phyloP scores from a whole-genome alignment of 768 basidiomycete genomes.

The Pholiota conissans region DNA sequence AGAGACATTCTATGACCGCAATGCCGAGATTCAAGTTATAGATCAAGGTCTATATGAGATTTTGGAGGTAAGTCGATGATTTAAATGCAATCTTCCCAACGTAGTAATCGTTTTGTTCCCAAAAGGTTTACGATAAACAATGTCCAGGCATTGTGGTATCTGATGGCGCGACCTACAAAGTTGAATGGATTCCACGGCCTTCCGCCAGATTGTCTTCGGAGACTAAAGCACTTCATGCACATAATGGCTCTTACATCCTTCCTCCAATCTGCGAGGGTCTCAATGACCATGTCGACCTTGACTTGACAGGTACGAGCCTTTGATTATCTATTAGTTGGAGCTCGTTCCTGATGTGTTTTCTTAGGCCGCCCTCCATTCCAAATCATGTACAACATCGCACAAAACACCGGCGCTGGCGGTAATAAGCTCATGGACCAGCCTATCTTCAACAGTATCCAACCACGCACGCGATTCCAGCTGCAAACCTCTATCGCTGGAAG shows the following conservation, averaged over 20 bases:
- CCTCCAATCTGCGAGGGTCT: conserved; percentile 81
- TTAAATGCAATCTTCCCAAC: not conserved
- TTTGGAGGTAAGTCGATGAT: conserved; percentile 46
- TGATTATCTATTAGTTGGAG: not conserved
- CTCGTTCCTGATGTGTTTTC: not conserved
- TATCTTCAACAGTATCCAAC: conserved; percentile 83
- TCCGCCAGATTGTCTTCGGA: conserved; percentile 64
- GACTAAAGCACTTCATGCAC: conserved; percentile 54
- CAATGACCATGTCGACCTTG: conserved; percentile 81
- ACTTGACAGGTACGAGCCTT: conserved; percentile 59
- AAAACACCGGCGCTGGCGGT: conserved; percentile 64
- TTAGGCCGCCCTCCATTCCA: conserved; percentile 91
- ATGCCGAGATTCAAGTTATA: conserved; percentile 73
- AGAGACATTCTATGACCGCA: conserved; percentile 54
- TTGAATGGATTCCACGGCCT: conserved; percentile 82
- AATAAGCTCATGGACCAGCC: conserved; percentile 74
- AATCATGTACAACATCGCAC: conserved; percentile 85
- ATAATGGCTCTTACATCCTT: conserved; percentile 76
- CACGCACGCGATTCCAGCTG: conserved; percentile 76
- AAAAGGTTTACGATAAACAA: conserved; percentile 78
- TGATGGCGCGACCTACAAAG: conserved; percentile 62
- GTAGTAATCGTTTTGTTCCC: conserved; percentile 23
- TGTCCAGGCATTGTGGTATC: conserved; percentile 74
- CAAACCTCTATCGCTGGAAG: conserved; percentile 76
- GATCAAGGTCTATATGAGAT: conserved; percentile 79